Conservation (phyloP, 768 basidiomycete genomes). For the Rhizopogon rudus region DNA sequence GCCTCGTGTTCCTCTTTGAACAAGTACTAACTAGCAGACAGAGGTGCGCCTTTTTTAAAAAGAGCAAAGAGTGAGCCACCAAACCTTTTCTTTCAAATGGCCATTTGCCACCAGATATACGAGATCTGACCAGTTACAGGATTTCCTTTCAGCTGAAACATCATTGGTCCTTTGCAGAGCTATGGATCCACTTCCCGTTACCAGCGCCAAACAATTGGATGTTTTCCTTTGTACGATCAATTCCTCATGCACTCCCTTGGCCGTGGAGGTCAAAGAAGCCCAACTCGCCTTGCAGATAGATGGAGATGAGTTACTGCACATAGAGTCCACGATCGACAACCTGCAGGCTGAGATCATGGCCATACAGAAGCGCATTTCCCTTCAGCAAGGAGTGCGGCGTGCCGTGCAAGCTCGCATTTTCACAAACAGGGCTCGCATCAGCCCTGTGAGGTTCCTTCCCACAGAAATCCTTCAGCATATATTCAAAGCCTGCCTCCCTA, state of each 20-base stretch:
- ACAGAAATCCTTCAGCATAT: conserved; percentile 29
- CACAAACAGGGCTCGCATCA: conserved; percentile 22
- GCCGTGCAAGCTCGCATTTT: conserved; percentile 11
- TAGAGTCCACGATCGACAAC: not conserved
- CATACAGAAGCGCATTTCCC: conserved; percentile 9
- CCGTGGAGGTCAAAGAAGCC: not conserved
- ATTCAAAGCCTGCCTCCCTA: conserved; percentile 21
- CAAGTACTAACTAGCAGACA: too few species aligned
- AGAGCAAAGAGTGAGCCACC: not conserved
- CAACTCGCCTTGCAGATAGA: not conserved
- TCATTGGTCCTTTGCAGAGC: not conserved
- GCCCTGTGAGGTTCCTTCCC: conserved; percentile 23
- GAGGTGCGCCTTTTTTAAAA: not conserved
- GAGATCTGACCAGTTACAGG: not conserved
- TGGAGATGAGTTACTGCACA: not conserved
- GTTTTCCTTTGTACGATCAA: not conserved
- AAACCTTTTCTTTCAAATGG: not conserved
- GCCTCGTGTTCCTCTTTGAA: not conserved
- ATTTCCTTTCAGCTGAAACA: not conserved
- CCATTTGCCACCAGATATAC: not conserved
- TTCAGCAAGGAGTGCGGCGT: conserved; percentile 16
- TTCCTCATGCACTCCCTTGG: not conserved
- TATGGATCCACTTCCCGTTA: not conserved
- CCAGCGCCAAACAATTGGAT: not conserved
- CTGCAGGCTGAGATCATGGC: not conserved